Evolutionary conservation across 2,329 filamentous ascomycete genomes (phyloP), one percentile per base, ranked within the genome.

Genomic region (Diaporthe sp.): DNA sequence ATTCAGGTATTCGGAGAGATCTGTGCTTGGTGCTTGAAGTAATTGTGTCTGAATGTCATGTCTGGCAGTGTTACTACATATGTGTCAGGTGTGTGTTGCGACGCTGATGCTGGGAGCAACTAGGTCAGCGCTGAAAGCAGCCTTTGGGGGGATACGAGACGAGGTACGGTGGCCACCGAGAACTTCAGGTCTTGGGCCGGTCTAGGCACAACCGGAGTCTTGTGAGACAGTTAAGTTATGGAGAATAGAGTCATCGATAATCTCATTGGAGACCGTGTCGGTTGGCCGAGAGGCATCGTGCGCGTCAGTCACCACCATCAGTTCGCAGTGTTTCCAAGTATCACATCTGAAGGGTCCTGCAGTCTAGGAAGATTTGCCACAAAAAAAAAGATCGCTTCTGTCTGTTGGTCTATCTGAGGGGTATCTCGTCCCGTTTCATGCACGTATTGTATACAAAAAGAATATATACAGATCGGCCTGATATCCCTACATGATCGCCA

Each of bases 401-500:
- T 62, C 25, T 73, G 22, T 7, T n/a, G 2, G 25, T 49, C 42
- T 62, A 34, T 51, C 25, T 49, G 10, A 28, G 31, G 58, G 51
- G 60, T n/a, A 72, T 55, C 31, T 62, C 12, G 39, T 53, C 57
- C 57, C 49, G 1, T 42, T 19, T 28, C 65, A 55, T 55, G 15
- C 49, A 42, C 10, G 15, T 12, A 34, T 42, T 34, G 15, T 55
- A 31, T 28, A 25, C 31, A 19, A 17, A 37, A 19, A 15, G 2
- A 12, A 51, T 12, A 53, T 67, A 25, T 53, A 49, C 44, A 62
- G 13, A 22, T 31, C 25, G 13, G 53, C 25, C 37, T 7, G 1
- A 31, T 3, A 19, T 8, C 8, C 19, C 60, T 49, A 76, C 76
- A 77, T 77, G 68, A 84, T 51, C 13, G 79, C 79, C 12, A 80